A percentile compares a stretch with the other conserved stretches of the same genome.
phyloP scores from a whole-genome alignment of 768 basidiomycete genomes.

The Auricularia sp. region DNA sequence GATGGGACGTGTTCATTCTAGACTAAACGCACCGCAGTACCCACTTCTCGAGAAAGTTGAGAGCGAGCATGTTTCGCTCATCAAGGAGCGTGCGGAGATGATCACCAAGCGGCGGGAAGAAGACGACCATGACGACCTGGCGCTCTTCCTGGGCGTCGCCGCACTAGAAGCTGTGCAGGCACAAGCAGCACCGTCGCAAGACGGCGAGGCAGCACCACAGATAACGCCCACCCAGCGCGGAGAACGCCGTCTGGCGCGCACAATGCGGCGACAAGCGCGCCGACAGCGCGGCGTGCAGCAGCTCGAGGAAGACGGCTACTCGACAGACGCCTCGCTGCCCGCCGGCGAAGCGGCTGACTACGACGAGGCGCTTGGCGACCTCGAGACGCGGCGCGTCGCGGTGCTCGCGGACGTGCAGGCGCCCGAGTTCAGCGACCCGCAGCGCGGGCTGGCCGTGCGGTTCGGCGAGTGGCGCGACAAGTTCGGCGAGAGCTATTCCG shows the following conservation, averaged over 20 bases:
- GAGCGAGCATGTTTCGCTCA: constrained; percentile 57
- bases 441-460: constrained; percentile 51
- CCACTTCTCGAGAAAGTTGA: constrained; percentile 71
- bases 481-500: constrained; percentile 71
- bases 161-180: constrained; percentile 12
- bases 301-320: constrained; percentile 64
- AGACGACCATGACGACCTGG: constrained; percentile 76
- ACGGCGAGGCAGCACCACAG: constrained; percentile 55
- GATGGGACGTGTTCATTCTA: too few species aligned
- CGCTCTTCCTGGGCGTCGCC: constrained; percentile 51
- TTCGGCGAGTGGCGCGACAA: constrained; percentile 65
- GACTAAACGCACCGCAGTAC: constrained; percentile 36
- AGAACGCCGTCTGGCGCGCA: constrained; percentile 52
- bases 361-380: constrained; percentile 42
- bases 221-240: constrained; percentile 33
- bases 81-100: constrained; percentile 67
- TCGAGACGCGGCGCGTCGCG: constrained; percentile 40
- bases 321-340: constrained; percentile 70
- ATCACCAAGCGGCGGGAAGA: constrained; percentile 51
- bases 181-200: constrained; percentile 19
- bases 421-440: constrained; percentile 75
- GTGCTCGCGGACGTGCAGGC: constrained; percentile 75
- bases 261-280: constrained; percentile 42
- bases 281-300: constrained; percentile 13
- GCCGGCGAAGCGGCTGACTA: constrained; percentile 64